Evolutionary conservation across 331 rosid genomes (phyloP), one percentile per base, ranked within the genome.

Genomic region (Stylosanthes scabra): DNA sequence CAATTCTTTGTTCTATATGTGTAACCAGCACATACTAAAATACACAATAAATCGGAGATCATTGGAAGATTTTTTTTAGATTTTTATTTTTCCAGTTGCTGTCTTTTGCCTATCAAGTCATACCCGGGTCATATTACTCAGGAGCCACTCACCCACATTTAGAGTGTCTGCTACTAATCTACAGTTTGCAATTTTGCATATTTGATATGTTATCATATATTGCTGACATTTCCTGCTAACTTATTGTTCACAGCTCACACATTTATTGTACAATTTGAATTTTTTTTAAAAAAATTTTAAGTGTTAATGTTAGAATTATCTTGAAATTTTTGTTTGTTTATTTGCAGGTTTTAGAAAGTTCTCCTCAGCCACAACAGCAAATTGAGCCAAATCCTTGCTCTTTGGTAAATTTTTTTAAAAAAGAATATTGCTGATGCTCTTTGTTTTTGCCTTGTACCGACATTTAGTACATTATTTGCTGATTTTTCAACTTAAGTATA

Each of bases 301-400:
- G 29, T 68, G 62, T 42, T 14, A 44, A 60, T 56, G 25, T 34
- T 71, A 14, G 34, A 25, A 34, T n/a, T 59, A 67, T 78, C 49
- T 37, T 80, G 60, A 27, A 57, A 8, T 72, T 34, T 8, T 68
- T 75, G 9, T 56, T 52, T 79, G 67, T 62, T 58, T 72, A 66
- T 51, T 81, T 65, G 37, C 75, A 94, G 97, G 89, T 80, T 70
- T 81, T 94, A 46, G 95, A 91, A 55, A 76, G 81, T 70, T 80
- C 97, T 75, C 83, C 90, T 61, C 84, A 66, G 71, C 78, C 80
- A 39, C 84, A 74, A 47, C 86, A 51, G 76, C 58, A 14, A 52
- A 52, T 52, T 9, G 93, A 86, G 40, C 80, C 86, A 8, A 92
- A 90, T 37, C 71, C 75, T 51, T 58, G 46, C 69, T 87, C 83